Base-by-base conservation (phyloP, 78 protist species). In the Cavenderia fasciculata region DNA sequence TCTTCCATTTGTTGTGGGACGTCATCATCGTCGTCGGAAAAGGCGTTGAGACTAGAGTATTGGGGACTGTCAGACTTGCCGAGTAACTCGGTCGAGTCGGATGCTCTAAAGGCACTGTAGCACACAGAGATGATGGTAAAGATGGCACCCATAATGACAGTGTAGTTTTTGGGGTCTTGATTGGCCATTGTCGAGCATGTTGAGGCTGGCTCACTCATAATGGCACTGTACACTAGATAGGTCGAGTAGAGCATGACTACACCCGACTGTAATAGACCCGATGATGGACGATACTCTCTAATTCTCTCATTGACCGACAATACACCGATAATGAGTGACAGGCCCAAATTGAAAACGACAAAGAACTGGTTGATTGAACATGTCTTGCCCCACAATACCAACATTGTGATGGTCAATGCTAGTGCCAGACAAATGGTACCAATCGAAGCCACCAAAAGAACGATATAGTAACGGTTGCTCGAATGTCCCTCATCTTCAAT, bases 261-360 rank as follows among this genome's bases (percentile, higher is more conserved):
- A 52, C 93, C 87, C 7, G 93, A 66, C 66, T 95, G 97, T 63
- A 95, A 86, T 6, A 95, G 46, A 21, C 97, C 97, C 16, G 90
- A 69, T 23, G 86, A 59, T n/a, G 94, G 94, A 41, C 90, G 34
- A 31, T 56, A 82, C 21, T 82, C 90, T 25, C 90, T 6, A 49
- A 82, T 52, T 47, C 68, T 82, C 34, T 57, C 90, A n/a, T 40
- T 82, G 27, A 94, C 44, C 16, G 94, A 56, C 21, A 86, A 27
- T 18, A 71, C 51, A 46, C 88, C 86, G 41, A 88, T 66, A 49
- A 78, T 52, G 29, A 93, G 47, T 11, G 72, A 54, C 5, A 86
- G 29, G 14, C 72, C 84, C 0, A 95, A 38, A 47, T 93, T 79
- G 46, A 94, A 79, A 31, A 87, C 70, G 14, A 93, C 44, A 25